These are phyloP conservation scores for Chrysoporthe puriensis DNA, from an alignment of 2,329 filamentous ascomycete species.

Conservation along the genomic window DNA sequence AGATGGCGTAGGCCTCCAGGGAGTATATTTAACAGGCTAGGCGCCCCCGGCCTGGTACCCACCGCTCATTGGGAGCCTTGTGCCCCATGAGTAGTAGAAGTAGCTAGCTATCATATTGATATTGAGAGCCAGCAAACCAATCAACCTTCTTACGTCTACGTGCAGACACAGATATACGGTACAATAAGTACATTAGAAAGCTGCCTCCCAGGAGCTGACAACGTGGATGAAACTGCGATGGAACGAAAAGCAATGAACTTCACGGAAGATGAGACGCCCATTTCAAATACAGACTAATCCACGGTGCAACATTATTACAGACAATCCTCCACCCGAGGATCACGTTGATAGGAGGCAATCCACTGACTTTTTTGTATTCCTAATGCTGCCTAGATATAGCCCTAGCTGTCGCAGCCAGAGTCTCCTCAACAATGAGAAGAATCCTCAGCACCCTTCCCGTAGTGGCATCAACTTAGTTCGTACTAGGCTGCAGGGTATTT, in stretches of 20 bases:
- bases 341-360: not conserved
- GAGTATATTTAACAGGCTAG: not conserved
- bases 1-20: not conserved
- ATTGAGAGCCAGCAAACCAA: not conserved
- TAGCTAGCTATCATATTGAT: not conserved
- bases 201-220: not conserved
- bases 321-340: not conserved
- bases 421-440: not conserved
- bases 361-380: constrained; percentile 27
- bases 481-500: constrained; percentile 36
- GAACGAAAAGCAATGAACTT: not conserved
- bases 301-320: not conserved
- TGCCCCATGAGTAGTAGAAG: not conserved
- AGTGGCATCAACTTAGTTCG: constrained; percentile 19
- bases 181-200: not conserved
- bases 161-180: not conserved
- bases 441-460: not conserved
- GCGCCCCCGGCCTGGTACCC: not conserved
- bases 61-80: not conserved
- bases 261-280: too few relatives aligned
- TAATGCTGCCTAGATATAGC: constrained; percentile 14
- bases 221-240: not conserved
- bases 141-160: not conserved
- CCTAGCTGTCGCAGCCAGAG: not conserved
- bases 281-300: not conserved